Base-by-base conservation (phyloP, 1,284 basidiomycete genomes). In the Tilletiopsis washingtonensis region DNA sequence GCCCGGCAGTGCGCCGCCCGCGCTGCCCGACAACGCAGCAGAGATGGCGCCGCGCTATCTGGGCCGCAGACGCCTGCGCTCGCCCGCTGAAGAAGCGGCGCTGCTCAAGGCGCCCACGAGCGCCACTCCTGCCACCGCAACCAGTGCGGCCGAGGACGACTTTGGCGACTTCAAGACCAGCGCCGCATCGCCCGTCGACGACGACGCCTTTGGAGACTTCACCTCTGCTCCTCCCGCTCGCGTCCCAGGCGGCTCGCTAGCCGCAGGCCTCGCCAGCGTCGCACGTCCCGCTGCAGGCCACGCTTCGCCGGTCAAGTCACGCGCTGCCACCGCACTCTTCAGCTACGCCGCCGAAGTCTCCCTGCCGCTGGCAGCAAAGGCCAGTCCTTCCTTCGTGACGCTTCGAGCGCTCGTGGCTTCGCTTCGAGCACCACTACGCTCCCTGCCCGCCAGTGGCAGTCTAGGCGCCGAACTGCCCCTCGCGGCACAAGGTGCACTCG, bases 61-160 rank as follows among this genome's bases (percentile, higher is more conserved):
- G n/a, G n/a, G n/a, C n/a, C n/a, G n/a, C n/a, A n/a, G 23, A 47
- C 25, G 12, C 15, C 7, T 40, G 15, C 20, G 12, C 7, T 15
- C 19, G 25, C 15, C 7, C 25, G 19, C 9, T 29, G 20, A 19
- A 21, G n/a, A 43, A n/a, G 17, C 32, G 17, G 17, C n/a, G 32
- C 32, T 17, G 38, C 24, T 7, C 17, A 27, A 38, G 40, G n/a
- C 12, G 46, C 29, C 5, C 1, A 17, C 32, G 1, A 34, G 32
- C 32, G 32, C 3, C 12, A 34, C 12, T 34, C 12, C 12, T 34
- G 32, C 32, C 12, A 12, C 17, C 12, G 2, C 17, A 29, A 19
- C 19, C 15, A 17, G 4, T 36, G 75, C 74, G 34, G 66, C 76
- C 39, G 82, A 88, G 51, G 88, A 93, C 59, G 91, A 91, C 34